Base-by-base conservation (phyloP, 129 eudicot species). In the Apium graveolens region DNA sequence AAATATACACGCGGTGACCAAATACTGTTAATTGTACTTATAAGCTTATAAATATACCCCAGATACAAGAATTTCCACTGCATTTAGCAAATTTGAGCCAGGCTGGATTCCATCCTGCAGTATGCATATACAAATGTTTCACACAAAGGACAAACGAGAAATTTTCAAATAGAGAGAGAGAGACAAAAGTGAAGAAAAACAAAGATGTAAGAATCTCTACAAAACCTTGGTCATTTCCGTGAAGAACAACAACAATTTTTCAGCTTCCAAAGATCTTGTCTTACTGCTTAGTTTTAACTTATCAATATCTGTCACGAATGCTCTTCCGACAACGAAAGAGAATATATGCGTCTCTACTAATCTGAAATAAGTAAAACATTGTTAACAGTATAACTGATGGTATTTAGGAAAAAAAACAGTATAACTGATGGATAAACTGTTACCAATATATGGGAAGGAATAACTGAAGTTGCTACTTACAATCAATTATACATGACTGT, bases 291-390 rank as follows among this genome's bases (percentile, higher is more conserved):
- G 82, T 81, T 89, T 96, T 83, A 96, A 86, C 88, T 92, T 96
- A 75, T 92, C 97, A 70, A 92, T 86, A 89, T 96, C 97, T 20
- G 97, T 83, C 57, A 92, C 97, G 76, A 96, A 96, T 79, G 99
- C 97, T 86, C 97, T 92, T 82, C 99, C 99, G 77, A 96, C 99
- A 49, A 96, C 99, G 85, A 96, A 96, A 75, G 96, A 90, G 86
- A 96, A 96, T 81, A 96, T 87, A 90, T 96, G 99, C 21, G 93
- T 96, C 90, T 96, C 99, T 85, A 96, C 99, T 86, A 96, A 89
- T 90, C 99, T 96, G 99, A 60, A 79, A 85, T 76, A 60, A 80
- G 73, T 38, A 82, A 77, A 73, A 57, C 38, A 62, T 37, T 81
- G 39, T 49, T 34, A 75, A 31, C 72, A 44, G 66, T 45, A 76